Conservation (phyloP, 2,329 filamentous ascomycete genomes). For the Lachnellula occidentalis region DNA sequence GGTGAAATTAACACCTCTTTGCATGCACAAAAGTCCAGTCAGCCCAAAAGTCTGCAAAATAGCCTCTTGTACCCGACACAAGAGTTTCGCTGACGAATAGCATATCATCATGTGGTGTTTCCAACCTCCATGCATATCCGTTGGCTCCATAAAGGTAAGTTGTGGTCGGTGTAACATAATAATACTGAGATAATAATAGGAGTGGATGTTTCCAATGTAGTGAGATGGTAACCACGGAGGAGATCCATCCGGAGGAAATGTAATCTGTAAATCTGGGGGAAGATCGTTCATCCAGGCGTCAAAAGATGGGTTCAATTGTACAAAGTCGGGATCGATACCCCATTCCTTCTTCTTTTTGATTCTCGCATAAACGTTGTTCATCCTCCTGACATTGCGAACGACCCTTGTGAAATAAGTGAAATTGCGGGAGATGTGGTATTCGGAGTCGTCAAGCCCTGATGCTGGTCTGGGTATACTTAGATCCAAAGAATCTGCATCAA, state of each 20-base stretch:
- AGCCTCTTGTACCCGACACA: constrained; percentile 83
- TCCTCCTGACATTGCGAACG: constrained; percentile 70
- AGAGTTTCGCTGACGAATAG: constrained; percentile 74
- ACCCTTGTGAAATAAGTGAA: constrained; percentile 76
- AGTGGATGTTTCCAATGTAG: constrained; percentile 83
- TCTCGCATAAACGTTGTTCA: constrained; percentile 69
- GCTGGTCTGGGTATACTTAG: constrained; percentile 59
- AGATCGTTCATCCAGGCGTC: constrained; percentile 71
- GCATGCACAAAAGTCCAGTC: constrained; percentile 82
- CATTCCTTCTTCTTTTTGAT: constrained; percentile 76
- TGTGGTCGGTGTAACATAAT: constrained; percentile 88
- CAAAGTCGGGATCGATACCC: constrained; percentile 79
- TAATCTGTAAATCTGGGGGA: constrained; percentile 71
- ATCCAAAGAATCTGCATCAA: constrained; percentile 71
- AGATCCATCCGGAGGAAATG: constrained; percentile 71
- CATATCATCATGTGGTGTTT: constrained; percentile 83
- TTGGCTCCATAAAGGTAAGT: constrained; percentile 70
- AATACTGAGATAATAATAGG: constrained; percentile 78
- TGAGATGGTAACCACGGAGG: constrained; percentile 81
- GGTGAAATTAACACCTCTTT: constrained; percentile 87
- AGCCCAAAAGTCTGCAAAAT: constrained; percentile 72
- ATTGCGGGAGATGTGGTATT: constrained; percentile 74
- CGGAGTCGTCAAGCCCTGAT: constrained; percentile 65
- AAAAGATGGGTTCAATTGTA: constrained; percentile 72
- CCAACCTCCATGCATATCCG: constrained; percentile 67